phyloP scores from a whole-genome alignment of 2,329 filamentous ascomycete species.

The Orbilia blumenaviensis region DNA sequence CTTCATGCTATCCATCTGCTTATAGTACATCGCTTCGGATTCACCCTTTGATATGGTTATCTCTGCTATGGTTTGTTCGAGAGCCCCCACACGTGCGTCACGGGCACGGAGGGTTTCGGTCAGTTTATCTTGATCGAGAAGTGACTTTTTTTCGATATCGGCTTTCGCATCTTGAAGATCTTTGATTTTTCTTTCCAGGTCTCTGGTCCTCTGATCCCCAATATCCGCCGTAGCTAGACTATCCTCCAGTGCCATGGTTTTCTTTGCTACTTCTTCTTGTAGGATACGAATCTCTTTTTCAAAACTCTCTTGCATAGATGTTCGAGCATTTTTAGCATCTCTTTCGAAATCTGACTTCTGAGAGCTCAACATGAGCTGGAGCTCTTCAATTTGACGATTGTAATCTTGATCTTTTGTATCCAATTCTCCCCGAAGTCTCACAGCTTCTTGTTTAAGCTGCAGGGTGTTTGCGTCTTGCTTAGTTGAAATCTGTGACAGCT shows the following conservation, averaged over 20 bases:
- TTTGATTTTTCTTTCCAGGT: slow-evolving; percentile 18
- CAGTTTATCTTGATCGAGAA: slow-evolving; percentile 10
- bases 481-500: slow-evolving; percentile 46
- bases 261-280: slow-evolving; percentile 5
- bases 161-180: not conserved
- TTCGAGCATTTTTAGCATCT: not conserved
- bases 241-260: slow-evolving; percentile 9
- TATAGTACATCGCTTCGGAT: not conserved
- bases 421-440: slow-evolving; percentile 19
- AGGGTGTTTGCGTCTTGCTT: slow-evolving; percentile 25
- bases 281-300: slow-evolving; percentile 2
- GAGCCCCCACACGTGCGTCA: not conserved
- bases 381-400: slow-evolving; percentile 1
- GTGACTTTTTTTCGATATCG: not conserved
- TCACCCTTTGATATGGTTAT: not conserved
- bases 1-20: slow-evolving; percentile 8
- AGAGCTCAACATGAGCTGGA: not conserved
- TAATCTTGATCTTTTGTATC: slow-evolving; percentile 12
- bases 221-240: not conserved
- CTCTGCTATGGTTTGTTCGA: slow-evolving; percentile 13
- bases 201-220: not conserved
- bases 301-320: not conserved
- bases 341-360: slow-evolving; percentile 27
- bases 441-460: slow-evolving; percentile 32
- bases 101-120: not conserved